Evolutionary conservation across 140 eudicot genomes (phyloP), one percentile per base, ranked within the genome.

Genomic region (Ambrosia hybrid): DNA sequence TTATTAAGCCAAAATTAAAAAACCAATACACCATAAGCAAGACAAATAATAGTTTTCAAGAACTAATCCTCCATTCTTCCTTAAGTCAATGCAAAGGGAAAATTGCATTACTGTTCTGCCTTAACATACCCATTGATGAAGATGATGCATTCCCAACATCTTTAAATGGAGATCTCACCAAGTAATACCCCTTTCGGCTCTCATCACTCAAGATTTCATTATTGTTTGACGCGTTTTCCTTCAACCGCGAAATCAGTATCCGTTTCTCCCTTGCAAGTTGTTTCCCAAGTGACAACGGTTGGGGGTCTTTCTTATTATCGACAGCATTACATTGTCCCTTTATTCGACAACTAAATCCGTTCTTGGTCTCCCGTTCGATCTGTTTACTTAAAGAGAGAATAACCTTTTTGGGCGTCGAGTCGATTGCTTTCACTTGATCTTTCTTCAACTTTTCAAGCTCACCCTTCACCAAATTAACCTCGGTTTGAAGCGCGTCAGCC

Each of bases 201-300:
- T 73, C 88, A 39, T 80, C 91, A 30, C 16, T 51, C 5, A 59
- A 33, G 34, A 13, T 70, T 68, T 63, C 78, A 41, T 74, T 34
- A 51, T 87, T 80, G 15, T 58, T 51, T 0, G 63, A 58, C 8
- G 55, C 78, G 36, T 86, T 76, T 76, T 86, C 86, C 80, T 84
- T 86, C 65, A 76, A 34, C 7, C 78, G 82, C 9, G 83, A 73
- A 15, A 80, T 37, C 51, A 92, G 45, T 60, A 79, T 78, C 36
- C 76, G 77, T 60, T 91, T 91, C 70, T 91, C 97, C 81, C 58
- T 91, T 36, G 86, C 88, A 37, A 87, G 85, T 71, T 87, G 97
- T 62, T 80, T 84, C 12, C 80, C 95, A 1, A 85, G 73, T 65
- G 97, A 85, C 52, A 90, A 68, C 0, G 84, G 85, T 6, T 67